Evolutionary conservation across 257 asterid genomes (phyloP), one percentile per base, ranked within the genome.

Genomic region (Nicotiana noctiflora): DNA sequence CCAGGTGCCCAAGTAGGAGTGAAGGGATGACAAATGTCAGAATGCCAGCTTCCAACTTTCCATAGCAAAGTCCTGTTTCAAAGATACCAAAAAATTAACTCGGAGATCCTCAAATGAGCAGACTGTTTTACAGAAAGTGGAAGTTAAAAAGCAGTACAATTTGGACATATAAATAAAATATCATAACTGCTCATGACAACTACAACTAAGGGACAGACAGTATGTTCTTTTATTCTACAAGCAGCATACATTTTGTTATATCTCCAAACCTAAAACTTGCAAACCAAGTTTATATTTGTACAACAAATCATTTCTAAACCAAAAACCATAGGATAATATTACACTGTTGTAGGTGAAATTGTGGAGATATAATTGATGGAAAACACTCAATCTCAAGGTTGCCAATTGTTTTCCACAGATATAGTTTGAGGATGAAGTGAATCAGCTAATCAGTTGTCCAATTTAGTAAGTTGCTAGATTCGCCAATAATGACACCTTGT

Each of bases 1-100:
- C 98, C 97, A 95, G 86, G 90, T 92, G 98, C 19, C 99, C 99
- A 32, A 93, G 92, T 80, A 95, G 90, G 83, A 95, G 84, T 1
- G 94, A 79, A 46, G 99, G 99, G 74, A 95, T 91, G 84, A 93
- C 88, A 87, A 95, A 92, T 78, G 99, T 89, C 83, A 95, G 82
- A 51, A 87, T 40, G 62, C 90, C 94, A 75, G 98, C 98, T 90
- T 93, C 98, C 87, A 92, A 83, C 87, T 95, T 95, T 79, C 99
- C 98, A 83, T 95, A 95, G 92, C 98, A 95, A 66, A 95, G 93
- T 60, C 99, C 97, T 94, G 85, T 51, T 81, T 60, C 74, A 82
- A 61, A 65, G 56, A 81, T 60, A 49, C 56, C 70, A 40, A 75
- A 52, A 40, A 65, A 70, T 53, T n/a, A 60, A 75, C n/a, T 23